Percentiles rank a stretch among this genome's conserved stretches.
Conservation (phyloP, 129 eudicot species). For the Gnaphalium uliginosum region DNA sequence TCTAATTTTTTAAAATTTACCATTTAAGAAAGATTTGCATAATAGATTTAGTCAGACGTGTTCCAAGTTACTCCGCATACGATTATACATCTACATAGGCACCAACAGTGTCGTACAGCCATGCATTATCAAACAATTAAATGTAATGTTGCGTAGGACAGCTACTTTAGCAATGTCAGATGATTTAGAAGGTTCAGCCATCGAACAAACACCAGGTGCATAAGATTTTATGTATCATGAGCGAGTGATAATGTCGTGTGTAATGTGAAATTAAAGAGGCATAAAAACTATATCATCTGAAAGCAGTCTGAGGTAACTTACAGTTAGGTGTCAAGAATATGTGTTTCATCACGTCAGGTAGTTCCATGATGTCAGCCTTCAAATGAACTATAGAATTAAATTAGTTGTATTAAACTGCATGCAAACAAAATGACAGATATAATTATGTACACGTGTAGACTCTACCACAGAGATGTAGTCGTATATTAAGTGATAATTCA, state of each 20-base stretch:
- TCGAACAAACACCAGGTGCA: no score
- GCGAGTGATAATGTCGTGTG: neutral
- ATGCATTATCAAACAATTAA: no score
- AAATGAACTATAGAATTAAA: neutral
- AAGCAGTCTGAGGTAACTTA: neutral
- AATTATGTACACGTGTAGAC: neutral
- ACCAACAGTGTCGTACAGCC: no score
- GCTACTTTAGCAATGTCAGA: no score
- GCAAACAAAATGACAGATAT: neutral
- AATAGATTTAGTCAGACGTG: no score
- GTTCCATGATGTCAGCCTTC: neutral
- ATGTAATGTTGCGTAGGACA: no score
- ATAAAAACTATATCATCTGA: neutral
- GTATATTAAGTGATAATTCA: neutral
- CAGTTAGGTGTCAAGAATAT: neutral
- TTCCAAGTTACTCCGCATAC: no score
- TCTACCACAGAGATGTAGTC: neutral
- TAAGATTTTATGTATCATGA: neutral
- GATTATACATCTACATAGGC: no score
- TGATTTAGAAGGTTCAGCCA: no score
- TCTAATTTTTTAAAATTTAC: neutral
- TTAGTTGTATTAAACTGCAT: neutral
- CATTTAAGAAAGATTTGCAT: no score
- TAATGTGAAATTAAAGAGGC: neutral
- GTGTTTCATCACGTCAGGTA: neutral